Conservation (phyloP, 2,329 filamentous ascomycete species). For the Colletotrichum endophyticum region DNA sequence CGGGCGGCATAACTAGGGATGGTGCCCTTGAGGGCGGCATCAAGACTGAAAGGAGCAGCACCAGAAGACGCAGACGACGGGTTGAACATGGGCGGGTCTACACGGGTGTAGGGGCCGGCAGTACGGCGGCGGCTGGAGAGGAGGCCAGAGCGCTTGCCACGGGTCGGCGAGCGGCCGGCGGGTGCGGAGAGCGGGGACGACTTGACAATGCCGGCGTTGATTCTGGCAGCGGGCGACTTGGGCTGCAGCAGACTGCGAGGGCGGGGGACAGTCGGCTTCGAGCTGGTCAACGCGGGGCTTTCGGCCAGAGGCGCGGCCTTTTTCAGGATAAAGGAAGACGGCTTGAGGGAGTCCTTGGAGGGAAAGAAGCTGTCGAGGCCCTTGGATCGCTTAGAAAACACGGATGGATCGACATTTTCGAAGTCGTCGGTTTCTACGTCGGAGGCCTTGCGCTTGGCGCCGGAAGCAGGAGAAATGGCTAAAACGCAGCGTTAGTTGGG, state of each 20-base stretch:
- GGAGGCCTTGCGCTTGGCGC: constrained; percentile 62
- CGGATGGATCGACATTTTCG: constrained; percentile 66
- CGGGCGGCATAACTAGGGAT: constrained; percentile 65
- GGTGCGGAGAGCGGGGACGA: constrained; percentile 68
- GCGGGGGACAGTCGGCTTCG: constrained; percentile 33
- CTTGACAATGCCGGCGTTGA: constrained; percentile 48
- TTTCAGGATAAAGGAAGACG: constrained; percentile 49
- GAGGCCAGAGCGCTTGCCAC: constrained; percentile 71
- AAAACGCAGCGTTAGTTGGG: not conserved
- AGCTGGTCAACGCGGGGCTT: not conserved
- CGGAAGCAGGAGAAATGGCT: constrained; percentile 46
- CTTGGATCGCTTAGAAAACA: constrained; percentile 66
- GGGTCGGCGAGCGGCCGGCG: constrained; percentile 81
- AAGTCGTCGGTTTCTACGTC: constrained; percentile 57
- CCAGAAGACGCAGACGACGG: constrained; percentile 40
- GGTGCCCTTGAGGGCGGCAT: constrained; percentile 81
- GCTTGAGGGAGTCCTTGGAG: constrained; percentile 54
- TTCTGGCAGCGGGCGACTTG: constrained; percentile 54
- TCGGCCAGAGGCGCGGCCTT: constrained; percentile 41
- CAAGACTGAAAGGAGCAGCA: constrained; percentile 80
- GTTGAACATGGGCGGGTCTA: constrained; percentile 72
- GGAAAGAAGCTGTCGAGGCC: constrained; percentile 42
- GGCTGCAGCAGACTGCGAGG: constrained; percentile 54
- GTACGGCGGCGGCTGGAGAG: constrained; percentile 71
- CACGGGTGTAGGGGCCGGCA: constrained; percentile 67